phyloP scores from a whole-genome alignment of 2,329 filamentous ascomycete genomes.

The Albifimbria verrucaria region DNA sequence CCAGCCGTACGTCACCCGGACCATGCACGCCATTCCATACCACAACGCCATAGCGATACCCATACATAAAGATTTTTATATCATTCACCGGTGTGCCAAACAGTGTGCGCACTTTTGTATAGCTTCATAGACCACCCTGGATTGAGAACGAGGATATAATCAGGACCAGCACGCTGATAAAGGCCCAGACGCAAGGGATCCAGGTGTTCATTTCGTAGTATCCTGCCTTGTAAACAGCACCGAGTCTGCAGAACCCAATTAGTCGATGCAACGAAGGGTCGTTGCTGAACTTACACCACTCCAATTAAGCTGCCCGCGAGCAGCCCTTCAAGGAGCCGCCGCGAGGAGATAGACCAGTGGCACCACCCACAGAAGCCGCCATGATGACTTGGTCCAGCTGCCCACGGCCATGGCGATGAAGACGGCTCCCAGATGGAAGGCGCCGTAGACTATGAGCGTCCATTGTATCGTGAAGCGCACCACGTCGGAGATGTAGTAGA shows the following conservation, averaged over 20 bases:
- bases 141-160: slow-evolving; percentile 91
- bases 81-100: no score
- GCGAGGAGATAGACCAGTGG: slow-evolving; percentile 69
- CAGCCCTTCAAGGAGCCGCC: slow-evolving; percentile 71
- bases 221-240: slow-evolving; percentile 75
- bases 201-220: slow-evolving; percentile 92
- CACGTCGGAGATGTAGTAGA: slow-evolving; percentile 74
- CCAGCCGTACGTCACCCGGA: no score
- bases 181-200: slow-evolving; percentile 86
- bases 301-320: slow-evolving; percentile 80
- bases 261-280: no score
- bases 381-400: slow-evolving; percentile 51
- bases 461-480: slow-evolving; percentile 86
- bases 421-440: slow-evolving; percentile 71
- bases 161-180: slow-evolving; percentile 78
- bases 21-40: no score
- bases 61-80: no score
- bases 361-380: slow-evolving; percentile 66
- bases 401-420: slow-evolving; percentile 72
- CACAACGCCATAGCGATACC: neutral
- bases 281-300: slow-evolving; percentile 65
- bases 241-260: slow-evolving; percentile 51
- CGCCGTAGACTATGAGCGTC: slow-evolving; percentile 76
- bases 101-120: no score
- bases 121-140: slow-evolving; percentile 71